Base-by-base conservation (phyloP, 768 basidiomycete species). In the Hysterangium stoloniferum region DNA sequence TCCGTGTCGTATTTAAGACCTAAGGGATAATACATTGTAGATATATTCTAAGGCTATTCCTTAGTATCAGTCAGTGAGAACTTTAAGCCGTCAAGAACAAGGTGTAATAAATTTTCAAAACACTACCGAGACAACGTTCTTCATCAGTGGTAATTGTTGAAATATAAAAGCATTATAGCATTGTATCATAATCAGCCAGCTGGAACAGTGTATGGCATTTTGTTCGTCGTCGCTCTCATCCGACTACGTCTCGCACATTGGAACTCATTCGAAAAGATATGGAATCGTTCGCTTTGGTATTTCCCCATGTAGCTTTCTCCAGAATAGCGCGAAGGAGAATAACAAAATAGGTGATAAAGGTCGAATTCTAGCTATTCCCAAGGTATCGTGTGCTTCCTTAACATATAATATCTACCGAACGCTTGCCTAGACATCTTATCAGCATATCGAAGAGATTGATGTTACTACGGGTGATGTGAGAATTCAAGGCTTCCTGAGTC, bases 401-500 rank as follows among this genome's bases (percentile, higher is more conserved):
- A 17, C 19, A 31, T 22, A 12, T 4, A 20, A 19, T 22, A 31
- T 57, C 32, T 34, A 8, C 22, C 50, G 27, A 58, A 17, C 28
- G 28, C 33, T 25, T 45, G 12, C 53, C 34, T 56, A 92, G 91
- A 82, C 80, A 22, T 60, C 70, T 19, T 84, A 47, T 35, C 57
- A 92, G 88, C 76, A 82, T 57, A 75, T 86, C 6, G 84, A 91
- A 54, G 74, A 77, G 49, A 73, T 92, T 43, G 57, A 78, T 25
- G 65, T 72, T 1, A 60, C 58, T 29, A 71, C 65, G n/a, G 81
- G 69, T 7, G 67, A 71, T 13, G 64, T 84, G 59, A 75, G 64
- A 37, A 67, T 90, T 6, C 71, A 82, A 51, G 95, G 95, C 0
- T 97, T 98, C 62, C 80, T 96, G 50, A 87, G 89, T 61, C 71